These are phyloP conservation scores for Balamuthia mandrillaris DNA, from an alignment of 208 protist species.

Conservation along the genomic window DNA sequence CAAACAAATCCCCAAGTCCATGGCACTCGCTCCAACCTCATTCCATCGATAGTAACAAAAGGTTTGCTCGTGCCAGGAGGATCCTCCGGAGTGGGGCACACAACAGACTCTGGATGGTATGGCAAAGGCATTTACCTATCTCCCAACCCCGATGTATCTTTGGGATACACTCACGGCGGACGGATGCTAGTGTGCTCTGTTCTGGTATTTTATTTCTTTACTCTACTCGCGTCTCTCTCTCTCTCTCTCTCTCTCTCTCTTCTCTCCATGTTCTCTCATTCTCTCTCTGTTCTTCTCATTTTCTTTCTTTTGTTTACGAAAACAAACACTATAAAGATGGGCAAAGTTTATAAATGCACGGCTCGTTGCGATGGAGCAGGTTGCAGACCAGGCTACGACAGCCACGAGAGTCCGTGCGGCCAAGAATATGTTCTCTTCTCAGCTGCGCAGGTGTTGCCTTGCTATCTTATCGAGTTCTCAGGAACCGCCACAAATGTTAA, in stretches of 20 bases:
- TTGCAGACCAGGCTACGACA: neutral
- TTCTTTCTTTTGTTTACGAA: no score
- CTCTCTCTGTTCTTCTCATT: no score
- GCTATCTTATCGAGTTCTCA: neutral
- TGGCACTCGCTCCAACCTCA: neutral
- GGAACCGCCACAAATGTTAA: no score
- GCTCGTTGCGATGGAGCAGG: neutral
- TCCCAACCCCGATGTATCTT: neutral
- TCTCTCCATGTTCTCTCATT: no score
- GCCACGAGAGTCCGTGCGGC: neutral
- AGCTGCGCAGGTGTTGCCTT: slow-evolving; percentile 13
- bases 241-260: no score
- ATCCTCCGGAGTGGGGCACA: neutral
- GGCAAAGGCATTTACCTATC: slow-evolving; percentile 1
- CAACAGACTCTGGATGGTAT: neutral
- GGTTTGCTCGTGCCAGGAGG: neutral
- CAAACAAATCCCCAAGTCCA: neutral
- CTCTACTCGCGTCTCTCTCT: no score
- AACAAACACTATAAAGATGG: no score
- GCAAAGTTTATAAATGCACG: neutral
- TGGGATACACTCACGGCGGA: neutral
- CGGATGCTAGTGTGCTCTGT: neutral
- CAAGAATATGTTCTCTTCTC: neutral
- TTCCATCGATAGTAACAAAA: neutral
- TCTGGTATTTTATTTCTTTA: no score